A percentile compares a stretch with the other conserved stretches of the same genome.
Evolutionary conservation across 2,329 filamentous ascomycete genomes (phyloP).

Genomic region (Incumbomyces lentus): DNA sequence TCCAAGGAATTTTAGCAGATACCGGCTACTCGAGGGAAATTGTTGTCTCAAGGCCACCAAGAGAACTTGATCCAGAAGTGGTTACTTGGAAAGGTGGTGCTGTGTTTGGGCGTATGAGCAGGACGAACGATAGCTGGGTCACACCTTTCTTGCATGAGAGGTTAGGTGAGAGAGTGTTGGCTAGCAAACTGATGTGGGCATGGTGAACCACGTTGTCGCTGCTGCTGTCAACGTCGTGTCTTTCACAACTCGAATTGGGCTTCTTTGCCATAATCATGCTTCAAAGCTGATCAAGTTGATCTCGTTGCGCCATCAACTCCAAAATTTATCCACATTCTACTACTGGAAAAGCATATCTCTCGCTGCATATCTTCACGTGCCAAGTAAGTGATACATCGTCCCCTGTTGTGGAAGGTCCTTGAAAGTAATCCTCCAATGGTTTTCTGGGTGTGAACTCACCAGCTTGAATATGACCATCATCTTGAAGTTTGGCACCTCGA

Average conservation of each 20-base stretch:
- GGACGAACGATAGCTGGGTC: slow-evolving; percentile 92
- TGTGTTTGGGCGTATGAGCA: slow-evolving; percentile 79
- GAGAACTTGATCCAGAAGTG: slow-evolving; percentile 95
- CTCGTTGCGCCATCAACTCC: too few species aligned
- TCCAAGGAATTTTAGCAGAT: slow-evolving; percentile 52
- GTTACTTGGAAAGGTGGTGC: slow-evolving; percentile 96
- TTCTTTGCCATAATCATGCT: too few species aligned
- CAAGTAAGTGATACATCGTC: background rate
- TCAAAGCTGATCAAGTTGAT: too few species aligned
- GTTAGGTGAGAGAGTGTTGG: slow-evolving; percentile 67
- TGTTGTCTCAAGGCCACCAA: slow-evolving; percentile 58
- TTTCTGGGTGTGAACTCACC: background rate
- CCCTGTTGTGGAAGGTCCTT: slow-evolving; percentile 1
- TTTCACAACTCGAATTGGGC: too few species aligned
- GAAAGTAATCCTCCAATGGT: slow-evolving; percentile 1
- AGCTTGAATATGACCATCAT: slow-evolving; percentile 5
- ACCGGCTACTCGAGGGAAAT: slow-evolving; percentile 53
- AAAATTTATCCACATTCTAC: too few species aligned
- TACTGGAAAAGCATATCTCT: too few species aligned
- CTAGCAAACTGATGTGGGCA: slow-evolving; percentile 65
- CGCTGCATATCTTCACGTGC: too few species aligned
- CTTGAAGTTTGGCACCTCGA: background rate
- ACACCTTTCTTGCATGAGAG: slow-evolving; percentile 78
- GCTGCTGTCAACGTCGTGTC: too few species aligned
- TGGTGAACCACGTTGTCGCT: slow-evolving; percentile 29